Evolutionary conservation across 495 filamentous ascomycete genomes (phyloP).

Genomic region (Penicillium odoratum): DNA sequence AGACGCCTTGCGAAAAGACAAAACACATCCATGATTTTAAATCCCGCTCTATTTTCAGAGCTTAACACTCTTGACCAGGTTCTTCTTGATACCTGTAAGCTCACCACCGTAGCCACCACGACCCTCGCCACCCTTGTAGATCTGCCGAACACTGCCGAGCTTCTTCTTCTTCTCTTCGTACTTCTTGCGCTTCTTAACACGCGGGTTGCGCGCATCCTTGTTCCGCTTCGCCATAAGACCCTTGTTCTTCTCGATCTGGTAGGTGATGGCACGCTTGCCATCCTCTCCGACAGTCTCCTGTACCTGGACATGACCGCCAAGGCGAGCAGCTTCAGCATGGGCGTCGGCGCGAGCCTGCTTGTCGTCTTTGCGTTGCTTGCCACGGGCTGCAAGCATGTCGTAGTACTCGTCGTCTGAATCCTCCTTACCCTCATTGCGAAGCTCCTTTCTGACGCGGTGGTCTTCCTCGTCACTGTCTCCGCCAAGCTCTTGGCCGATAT

Average conservation of each 20-base stretch:
- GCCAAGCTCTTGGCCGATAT: conserved; percentile 59
- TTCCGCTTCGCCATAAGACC: conserved; percentile 83
- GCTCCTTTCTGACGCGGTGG: conserved; percentile 37
- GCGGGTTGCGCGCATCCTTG: conserved; percentile 91
- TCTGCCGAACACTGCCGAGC: conserved; percentile 73
- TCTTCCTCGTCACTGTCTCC: conserved; percentile 65
- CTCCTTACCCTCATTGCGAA: conserved; percentile 38
- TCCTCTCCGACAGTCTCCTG: conserved; percentile 65
- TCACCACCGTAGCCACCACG: conserved; percentile 89
- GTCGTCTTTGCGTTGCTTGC: conserved; percentile 68
- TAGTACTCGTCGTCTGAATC: conserved; percentile 75
- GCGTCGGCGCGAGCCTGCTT: conserved; percentile 65
- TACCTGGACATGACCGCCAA: conserved; percentile 57
- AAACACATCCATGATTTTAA: conserved; percentile 28
- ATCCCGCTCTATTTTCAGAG: conserved; percentile 47
- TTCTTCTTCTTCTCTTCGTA: conserved; percentile 96
- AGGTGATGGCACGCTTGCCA: conserved; percentile 86
- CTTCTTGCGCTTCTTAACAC: conserved; percentile 96
- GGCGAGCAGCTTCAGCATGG: conserved; percentile 49
- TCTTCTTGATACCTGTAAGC: conserved; percentile 91
- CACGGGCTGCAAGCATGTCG: conserved; percentile 72
- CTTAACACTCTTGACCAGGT: conserved; percentile 90
- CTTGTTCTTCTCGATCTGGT: conserved; percentile 96
- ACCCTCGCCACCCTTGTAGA: conserved; percentile 86
- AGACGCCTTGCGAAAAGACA: conserved; percentile 31